Evolutionary conservation across 352 stramenopile genomes (phyloP), one percentile per base, ranked within the genome.

Genomic region (Pythium vanterpoolii): DNA sequence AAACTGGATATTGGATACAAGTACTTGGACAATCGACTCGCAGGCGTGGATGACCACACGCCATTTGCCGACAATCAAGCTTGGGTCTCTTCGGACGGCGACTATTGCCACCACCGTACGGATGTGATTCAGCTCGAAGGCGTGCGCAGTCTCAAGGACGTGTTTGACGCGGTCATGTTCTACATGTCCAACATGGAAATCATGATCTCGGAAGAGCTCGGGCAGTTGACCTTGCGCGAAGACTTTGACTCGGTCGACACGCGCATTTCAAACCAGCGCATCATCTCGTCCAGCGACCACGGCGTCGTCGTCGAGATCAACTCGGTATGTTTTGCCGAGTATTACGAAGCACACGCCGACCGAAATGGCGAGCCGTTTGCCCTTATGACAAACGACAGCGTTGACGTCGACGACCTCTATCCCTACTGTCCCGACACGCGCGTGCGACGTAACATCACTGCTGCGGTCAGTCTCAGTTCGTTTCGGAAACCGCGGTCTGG

Each of bases 121-220:
- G 67, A 83, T 30, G 49, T 83, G 40, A 64, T 69, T 11, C 72
- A 73, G 23, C 84, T 88, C 50, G 69, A 72, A 11, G 62, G 66
- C 10, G 67, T 75, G 0, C 43, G 66, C 26, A 83, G 70, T 3
- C 62, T 85, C 24, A 70, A 69, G n/a, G 62, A 86, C 33, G 74
- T 86, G n/a, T 86, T 72, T 33, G 76, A 89, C 14, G 64, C 71
- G 11, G 56, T 83, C 8, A 46, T 74, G 10, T 75, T 65, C 16
- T 83, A 76, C 62, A 68, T 76, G 43, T 33, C 72, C 14, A 84
- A 81, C 30, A 76, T 86, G 66, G 74, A 89, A 52, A 86, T 86
- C 48, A 76, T 57, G 4, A 76, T 89, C 19, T 80, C 74, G 3
- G 75, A 83, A 49, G 46, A 66, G 14, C 45, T 87, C 8, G 75